Percentiles rank a stretch among this genome's conserved stretches.
These are phyloP conservation scores for Fusarium clavum DNA, from an alignment of 2,329 filamentous ascomycete genomes.

Conservation along the genomic window DNA sequence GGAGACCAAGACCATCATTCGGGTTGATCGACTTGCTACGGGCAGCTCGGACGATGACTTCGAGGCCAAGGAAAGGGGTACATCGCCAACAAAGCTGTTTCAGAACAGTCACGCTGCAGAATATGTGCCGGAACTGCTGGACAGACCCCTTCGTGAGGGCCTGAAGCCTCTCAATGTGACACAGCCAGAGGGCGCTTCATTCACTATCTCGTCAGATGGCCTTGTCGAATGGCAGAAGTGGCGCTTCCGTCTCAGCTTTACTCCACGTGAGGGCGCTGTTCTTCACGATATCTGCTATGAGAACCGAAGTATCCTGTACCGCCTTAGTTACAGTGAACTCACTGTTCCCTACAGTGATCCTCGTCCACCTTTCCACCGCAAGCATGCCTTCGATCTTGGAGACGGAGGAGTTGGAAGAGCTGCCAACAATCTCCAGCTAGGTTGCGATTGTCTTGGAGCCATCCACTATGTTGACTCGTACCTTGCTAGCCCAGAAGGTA, in stretches of 20 bases:
- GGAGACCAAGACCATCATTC: constrained; percentile 64
- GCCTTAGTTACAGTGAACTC: constrained; percentile 76
- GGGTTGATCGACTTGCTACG: constrained; percentile 67
- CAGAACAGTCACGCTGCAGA: constrained; percentile 49
- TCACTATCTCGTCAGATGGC: constrained; percentile 62
- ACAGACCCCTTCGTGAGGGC: constrained; percentile 60
- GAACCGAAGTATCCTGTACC: constrained; percentile 71
- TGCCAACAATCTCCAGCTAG: constrained; percentile 73
- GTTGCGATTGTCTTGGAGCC: constrained; percentile 68
- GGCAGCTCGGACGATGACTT: constrained; percentile 61
- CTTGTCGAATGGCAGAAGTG: constrained; percentile 70
- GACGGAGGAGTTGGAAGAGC: constrained; percentile 73
- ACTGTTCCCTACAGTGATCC: constrained; percentile 76
- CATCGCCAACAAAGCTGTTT: constrained; percentile 56
- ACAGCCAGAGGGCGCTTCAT: constrained; percentile 51
- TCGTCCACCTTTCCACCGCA: constrained; percentile 73
- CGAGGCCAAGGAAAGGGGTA: constrained; percentile 48
- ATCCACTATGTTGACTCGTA: constrained; percentile 59
- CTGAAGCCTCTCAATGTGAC: constrained; percentile 78
- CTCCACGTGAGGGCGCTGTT: constrained; percentile 74
- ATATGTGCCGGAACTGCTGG: constrained; percentile 64
- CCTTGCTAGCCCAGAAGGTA: constrained; percentile 67
- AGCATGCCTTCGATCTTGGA: constrained; percentile 78
- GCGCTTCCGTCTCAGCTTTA: constrained; percentile 75
- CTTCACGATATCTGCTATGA: constrained; percentile 77